These are phyloP conservation scores for Psidium friedrichsthalianum DNA, from an alignment of 345 rosid genomes.

Conservation along the genomic window DNA sequence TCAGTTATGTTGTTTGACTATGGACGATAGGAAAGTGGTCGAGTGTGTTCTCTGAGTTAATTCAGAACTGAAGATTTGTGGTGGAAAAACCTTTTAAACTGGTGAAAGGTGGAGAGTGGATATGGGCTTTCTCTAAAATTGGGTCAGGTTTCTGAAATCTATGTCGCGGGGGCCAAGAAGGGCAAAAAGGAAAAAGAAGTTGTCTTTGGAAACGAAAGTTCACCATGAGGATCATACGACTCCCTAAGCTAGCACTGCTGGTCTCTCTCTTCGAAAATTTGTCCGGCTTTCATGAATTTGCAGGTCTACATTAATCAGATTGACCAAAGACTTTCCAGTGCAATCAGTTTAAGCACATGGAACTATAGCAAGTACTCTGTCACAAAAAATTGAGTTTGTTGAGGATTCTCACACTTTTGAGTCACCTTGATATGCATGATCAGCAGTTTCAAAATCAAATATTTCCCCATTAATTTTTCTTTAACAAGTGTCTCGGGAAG, in stretches of 20 bases:
- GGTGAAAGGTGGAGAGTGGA: background rate
- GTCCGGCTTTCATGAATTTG: background rate
- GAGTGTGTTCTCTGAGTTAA: background rate
- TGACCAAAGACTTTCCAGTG: background rate
- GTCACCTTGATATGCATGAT: fast-evolving
- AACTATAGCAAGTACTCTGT: background rate
- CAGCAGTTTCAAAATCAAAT: background rate
- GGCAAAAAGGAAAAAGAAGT: background rate
- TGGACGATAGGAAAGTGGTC: background rate
- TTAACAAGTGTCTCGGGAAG: fast-evolving
- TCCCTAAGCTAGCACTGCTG: background rate
- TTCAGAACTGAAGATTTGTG: background rate
- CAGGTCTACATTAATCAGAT: background rate
- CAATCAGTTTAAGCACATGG: background rate
- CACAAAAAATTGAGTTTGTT: background rate
- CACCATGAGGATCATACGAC: background rate
- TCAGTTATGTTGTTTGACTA: background rate
- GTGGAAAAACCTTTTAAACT: background rate
- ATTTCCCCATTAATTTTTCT: background rate
- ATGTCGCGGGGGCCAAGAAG: background rate
- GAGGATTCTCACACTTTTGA: background rate
- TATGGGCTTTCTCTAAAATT: background rate
- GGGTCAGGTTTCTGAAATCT: background rate
- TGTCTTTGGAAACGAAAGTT: background rate
- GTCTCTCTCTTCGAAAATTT: background rate